Conservation (phyloP, 129 eudicot species). For the Flaveria brownii region DNA sequence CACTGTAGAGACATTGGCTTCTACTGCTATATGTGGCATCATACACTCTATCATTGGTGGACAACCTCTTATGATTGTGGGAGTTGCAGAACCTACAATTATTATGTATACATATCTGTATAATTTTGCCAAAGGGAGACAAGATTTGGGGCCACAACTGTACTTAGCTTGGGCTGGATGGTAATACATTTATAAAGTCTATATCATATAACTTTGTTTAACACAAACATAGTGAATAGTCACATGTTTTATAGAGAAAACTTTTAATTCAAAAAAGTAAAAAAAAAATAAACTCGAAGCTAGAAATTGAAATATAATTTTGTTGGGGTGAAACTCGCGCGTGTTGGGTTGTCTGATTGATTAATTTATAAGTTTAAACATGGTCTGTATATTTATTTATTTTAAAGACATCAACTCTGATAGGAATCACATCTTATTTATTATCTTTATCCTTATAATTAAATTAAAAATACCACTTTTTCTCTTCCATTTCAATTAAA, state of each 20-base stretch:
- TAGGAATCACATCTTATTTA: too few species aligned
- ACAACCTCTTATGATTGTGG: constrained; percentile 65
- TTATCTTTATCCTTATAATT: too few species aligned
- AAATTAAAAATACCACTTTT: too few species aligned
- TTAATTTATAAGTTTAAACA: too few species aligned
- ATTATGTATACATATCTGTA: constrained; percentile 65
- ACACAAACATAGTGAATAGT: background rate
- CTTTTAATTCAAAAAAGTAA: background rate
- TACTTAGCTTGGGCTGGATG: constrained; percentile 77
- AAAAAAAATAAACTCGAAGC: too few species aligned
- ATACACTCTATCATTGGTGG: constrained; percentile 64
- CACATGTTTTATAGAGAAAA: background rate
- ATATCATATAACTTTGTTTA: background rate
- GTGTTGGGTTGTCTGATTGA: too few species aligned
- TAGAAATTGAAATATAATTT: too few species aligned
- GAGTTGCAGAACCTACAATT: constrained; percentile 72
- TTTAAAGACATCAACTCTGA: too few species aligned
- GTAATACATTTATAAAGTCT: constrained; percentile 23
- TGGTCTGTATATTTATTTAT: too few species aligned
- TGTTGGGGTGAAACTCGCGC: too few species aligned
- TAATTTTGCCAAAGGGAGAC: constrained; percentile 49
- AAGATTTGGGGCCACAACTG: constrained; percentile 47
- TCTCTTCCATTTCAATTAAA: too few species aligned
- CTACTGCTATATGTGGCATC: constrained; percentile 68
- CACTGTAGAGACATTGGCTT: constrained; percentile 60